Evolutionary conservation across 2,329 filamentous ascomycete species (phyloP).

Genomic region (Alternaria dauci): DNA sequence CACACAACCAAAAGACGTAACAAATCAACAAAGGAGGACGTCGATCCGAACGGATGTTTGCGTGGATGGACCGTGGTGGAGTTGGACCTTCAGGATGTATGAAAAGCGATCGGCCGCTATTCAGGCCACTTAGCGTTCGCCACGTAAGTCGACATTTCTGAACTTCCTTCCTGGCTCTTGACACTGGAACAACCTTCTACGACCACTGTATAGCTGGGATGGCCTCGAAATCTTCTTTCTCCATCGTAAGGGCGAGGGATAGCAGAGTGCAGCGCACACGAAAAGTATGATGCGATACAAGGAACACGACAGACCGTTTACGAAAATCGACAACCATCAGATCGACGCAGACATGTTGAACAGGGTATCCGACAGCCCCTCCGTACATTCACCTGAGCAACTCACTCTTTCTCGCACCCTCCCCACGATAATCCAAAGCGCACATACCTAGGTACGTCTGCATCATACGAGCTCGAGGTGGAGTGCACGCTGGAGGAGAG

Average conservation of each 20-base stretch:
- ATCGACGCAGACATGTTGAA: neutral
- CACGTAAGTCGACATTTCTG: conserved; percentile 47
- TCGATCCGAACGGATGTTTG: conserved; percentile 20
- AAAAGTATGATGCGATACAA: conserved; percentile 31
- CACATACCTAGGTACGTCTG: neutral
- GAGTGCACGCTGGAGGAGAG: neutral
- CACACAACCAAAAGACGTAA: neutral
- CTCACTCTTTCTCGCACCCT: neutral
- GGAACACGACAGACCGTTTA: conserved; percentile 26
- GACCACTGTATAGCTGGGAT: conserved; percentile 16
- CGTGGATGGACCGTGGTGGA: conserved; percentile 15
- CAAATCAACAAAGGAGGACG: conserved; percentile 13
- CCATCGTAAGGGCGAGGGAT: conserved; percentile 16
- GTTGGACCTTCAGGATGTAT: conserved; percentile 14
- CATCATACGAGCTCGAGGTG: neutral
- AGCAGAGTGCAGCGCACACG: conserved; percentile 25
- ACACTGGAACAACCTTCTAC: conserved; percentile 30
- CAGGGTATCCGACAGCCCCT: neutral
- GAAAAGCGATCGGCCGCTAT: conserved; percentile 47
- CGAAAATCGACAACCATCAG: conserved; percentile 11
- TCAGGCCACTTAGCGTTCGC: conserved; percentile 54
- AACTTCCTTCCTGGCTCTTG: conserved; percentile 28
- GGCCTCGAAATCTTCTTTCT: conserved; percentile 7
- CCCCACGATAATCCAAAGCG: neutral
- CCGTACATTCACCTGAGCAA: neutral